These are phyloP conservation scores for Penicillium desertorum DNA, from an alignment of 495 filamentous ascomycete genomes.

Conservation along the genomic window DNA sequence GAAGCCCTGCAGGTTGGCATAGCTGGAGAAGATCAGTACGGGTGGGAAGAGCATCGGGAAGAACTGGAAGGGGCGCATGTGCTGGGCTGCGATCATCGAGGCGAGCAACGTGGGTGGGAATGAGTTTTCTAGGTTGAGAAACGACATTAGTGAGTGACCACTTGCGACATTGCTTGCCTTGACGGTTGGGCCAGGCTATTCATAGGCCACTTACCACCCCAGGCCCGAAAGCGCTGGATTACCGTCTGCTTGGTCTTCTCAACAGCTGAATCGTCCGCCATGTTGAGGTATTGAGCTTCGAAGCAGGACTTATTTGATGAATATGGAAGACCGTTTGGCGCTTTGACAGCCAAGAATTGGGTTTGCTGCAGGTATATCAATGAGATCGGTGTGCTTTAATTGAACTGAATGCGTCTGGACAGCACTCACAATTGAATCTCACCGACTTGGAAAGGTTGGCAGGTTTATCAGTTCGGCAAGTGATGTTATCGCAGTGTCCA, in stretches of 20 bases:
- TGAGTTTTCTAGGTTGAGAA: slow-evolving; percentile 62
- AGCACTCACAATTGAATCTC: slow-evolving; percentile 5
- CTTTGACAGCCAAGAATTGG: slow-evolving; percentile 1
- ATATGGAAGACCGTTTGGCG: slow-evolving; percentile 1
- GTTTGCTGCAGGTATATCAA: slow-evolving; percentile 1
- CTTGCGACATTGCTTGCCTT: neutral
- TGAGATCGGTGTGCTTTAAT: neutral
- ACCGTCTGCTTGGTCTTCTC: slow-evolving; percentile 50
- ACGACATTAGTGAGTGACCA: slow-evolving; percentile 6
- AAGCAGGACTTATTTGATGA: slow-evolving; percentile 2
- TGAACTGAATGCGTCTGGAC: neutral
- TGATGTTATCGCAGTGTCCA: slow-evolving; percentile 19
- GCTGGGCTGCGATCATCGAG: slow-evolving; percentile 74
- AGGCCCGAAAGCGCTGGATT: slow-evolving; percentile 55
- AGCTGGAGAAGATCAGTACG: slow-evolving; percentile 80
- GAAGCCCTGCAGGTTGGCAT: slow-evolving; percentile 76
- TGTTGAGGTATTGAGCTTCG: slow-evolving; percentile 14
- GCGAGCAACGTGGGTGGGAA: slow-evolving; percentile 77
- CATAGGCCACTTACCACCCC: slow-evolving; percentile 64
- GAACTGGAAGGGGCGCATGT: slow-evolving; percentile 69
- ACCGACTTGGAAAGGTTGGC: neutral
- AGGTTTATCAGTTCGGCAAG: neutral
- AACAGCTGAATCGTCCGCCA: slow-evolving; percentile 34
- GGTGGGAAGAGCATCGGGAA: slow-evolving; percentile 82
- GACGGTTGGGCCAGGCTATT: neutral